Evolutionary conservation across 345 rosid genomes (phyloP).

Genomic region (Aquilaria sinensis): DNA sequence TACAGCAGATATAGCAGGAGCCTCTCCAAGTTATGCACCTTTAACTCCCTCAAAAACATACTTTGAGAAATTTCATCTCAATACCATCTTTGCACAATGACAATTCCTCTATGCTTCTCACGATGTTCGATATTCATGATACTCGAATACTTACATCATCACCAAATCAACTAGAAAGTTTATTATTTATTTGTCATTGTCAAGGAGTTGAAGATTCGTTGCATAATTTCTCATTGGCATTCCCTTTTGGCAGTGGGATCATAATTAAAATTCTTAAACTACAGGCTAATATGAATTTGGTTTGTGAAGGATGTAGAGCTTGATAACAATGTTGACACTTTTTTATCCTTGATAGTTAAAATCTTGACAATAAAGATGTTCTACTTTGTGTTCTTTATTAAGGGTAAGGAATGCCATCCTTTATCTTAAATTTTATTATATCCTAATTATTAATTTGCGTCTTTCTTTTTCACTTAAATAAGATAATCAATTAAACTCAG

Average conservation of each 20-base stretch:
- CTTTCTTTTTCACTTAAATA: no score
- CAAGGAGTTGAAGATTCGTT: constrained; percentile 27
- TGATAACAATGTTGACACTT: constrained; percentile 93
- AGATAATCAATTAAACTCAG: no score
- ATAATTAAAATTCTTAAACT: constrained; percentile 48
- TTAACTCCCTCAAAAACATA: constrained; percentile 94
- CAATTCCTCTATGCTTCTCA: constrained; percentile 71
- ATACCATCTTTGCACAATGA: constrained; percentile 81
- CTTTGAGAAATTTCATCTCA: constrained; percentile 88
- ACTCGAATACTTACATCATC: constrained; percentile 80
- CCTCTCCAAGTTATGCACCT: constrained; percentile 98
- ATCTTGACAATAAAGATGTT: constrained; percentile 62
- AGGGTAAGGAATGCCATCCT: no score
- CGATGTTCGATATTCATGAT: constrained; percentile 71
- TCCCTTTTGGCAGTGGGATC: constrained; percentile 66
- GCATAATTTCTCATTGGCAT: constrained; percentile 36
- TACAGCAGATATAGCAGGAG: constrained; percentile 94
- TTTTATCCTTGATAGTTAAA: constrained; percentile 82
- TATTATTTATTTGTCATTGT: constrained; percentile 17
- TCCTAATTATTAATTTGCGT: no score
- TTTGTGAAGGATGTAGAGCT: constrained; percentile 94
- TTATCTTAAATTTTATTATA: no score
- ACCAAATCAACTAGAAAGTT: constrained; percentile 82
- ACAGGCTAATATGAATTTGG: constrained; percentile 90
- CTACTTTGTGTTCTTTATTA: no score